These are phyloP conservation scores for Fusarium sp. DNA, from an alignment of 2,329 filamentous ascomycete genomes.

Conservation along the genomic window DNA sequence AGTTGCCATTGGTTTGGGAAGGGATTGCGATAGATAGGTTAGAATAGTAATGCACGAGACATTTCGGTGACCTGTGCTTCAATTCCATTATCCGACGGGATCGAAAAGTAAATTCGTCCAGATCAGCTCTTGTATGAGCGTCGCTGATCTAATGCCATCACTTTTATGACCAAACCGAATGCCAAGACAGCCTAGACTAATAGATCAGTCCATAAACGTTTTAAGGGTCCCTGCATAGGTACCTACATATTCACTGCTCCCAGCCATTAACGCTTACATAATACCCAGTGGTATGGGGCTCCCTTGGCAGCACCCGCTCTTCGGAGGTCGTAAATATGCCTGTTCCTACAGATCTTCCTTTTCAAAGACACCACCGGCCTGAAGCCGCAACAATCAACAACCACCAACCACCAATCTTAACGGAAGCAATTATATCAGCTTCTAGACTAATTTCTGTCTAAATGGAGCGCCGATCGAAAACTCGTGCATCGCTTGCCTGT, in stretches of 20 bases:
- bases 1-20: no score
- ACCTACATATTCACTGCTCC: no score
- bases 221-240: no score
- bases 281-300: not conserved
- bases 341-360: not conserved
- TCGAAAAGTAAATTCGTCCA: no score
- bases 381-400: not conserved
- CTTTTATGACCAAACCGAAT: not conserved
- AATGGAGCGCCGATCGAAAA: not conserved
- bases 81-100: not conserved
- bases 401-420: not conserved
- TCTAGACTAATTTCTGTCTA: not conserved
- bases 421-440: not conserved
- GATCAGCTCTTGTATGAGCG: not conserved
- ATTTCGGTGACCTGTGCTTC: not conserved
- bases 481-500: not conserved
- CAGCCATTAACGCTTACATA: no score
- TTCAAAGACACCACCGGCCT: not conserved
- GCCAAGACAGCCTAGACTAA: conserved; percentile 10
- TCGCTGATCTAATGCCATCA: not conserved
- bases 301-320: not conserved
- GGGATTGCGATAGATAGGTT: not conserved
- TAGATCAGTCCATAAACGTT: not conserved
- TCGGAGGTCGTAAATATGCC: not conserved
- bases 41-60: not conserved